Conservation (phyloP, 1,139 yeast species). For the Tardiomyces digboiensis region DNA sequence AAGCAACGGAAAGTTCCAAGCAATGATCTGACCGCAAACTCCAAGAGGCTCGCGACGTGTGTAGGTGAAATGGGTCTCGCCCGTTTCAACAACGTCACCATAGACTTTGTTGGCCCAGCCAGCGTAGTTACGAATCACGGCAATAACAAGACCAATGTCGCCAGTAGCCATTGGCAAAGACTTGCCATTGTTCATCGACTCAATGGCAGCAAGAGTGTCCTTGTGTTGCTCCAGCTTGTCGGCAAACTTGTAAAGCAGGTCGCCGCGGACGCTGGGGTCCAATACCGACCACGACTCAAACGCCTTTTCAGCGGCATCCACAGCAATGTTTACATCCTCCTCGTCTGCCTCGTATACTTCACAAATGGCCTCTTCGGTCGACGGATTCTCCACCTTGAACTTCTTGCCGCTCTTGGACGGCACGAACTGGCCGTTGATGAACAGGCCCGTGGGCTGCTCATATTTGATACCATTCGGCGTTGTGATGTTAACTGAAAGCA, state of each 20-base stretch:
- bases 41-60: constrained; percentile 60
- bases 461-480: constrained; percentile 53
- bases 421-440: constrained; percentile 53
- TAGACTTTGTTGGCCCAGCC: constrained; percentile 75
- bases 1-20: constrained; percentile 84
- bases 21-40: constrained; percentile 75
- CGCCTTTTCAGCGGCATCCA: constrained; percentile 46
- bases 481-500: constrained; percentile 36
- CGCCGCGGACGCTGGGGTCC: constrained; percentile 47
- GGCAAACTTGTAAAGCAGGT: constrained; percentile 52
- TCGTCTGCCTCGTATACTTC: constrained; percentile 45
- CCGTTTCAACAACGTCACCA: constrained; percentile 62
- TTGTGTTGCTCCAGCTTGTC: constrained; percentile 51
- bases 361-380: constrained; percentile 47
- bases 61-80: constrained; percentile 50
- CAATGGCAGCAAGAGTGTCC: constrained; percentile 58
- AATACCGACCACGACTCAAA: constrained; percentile 38
- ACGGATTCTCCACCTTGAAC: constrained; percentile 44
- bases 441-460: constrained; percentile 61
- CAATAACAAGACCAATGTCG: constrained; percentile 50
- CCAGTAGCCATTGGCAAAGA: constrained; percentile 45
- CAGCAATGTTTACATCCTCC: constrained; percentile 52
- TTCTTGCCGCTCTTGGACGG: constrained; percentile 40
- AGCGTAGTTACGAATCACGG: constrained; percentile 59
- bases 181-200: constrained; percentile 79